Percentiles rank a stretch among this genome's conserved stretches.
Conservation (phyloP, 345 rosid species). For the Pugionium dolabratum region DNA sequence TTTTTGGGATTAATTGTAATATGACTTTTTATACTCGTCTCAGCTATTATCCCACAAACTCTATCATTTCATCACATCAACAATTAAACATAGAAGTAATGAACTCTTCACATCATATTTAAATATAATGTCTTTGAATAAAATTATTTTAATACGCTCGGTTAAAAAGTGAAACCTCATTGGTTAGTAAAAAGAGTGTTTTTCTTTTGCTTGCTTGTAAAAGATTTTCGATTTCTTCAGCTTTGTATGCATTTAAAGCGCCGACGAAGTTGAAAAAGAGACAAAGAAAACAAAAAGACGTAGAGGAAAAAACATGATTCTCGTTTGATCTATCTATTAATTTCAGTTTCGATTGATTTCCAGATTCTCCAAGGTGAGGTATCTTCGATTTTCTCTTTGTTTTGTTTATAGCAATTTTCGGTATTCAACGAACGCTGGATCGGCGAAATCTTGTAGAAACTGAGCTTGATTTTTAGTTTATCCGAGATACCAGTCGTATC, state of each 20-base stretch:
- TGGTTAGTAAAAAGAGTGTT: slow-evolving; percentile 12
- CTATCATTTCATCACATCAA: slow-evolving; percentile 3
- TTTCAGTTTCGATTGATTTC: slow-evolving; percentile 7
- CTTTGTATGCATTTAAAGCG: slow-evolving; percentile 35
- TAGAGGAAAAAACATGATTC: slow-evolving; percentile 9
- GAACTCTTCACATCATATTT: not conserved
- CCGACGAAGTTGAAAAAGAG: slow-evolving; percentile 32
- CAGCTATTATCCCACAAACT: not conserved
- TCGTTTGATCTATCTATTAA: not conserved
- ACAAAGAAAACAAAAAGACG: not conserved
- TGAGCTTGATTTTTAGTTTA: not conserved
- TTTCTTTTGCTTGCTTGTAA: too few relatives aligned
- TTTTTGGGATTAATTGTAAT: slow-evolving; percentile 35
- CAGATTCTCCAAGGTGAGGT: slow-evolving; percentile 24
- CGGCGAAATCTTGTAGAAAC: not conserved
- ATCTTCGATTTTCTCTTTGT: not conserved
- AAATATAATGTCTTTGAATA: not conserved
- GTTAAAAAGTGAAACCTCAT: too few relatives aligned
- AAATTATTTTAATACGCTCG: too few relatives aligned
- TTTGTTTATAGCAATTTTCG: not conserved
- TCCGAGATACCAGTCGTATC: not conserved
- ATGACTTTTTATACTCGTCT: not conserved
- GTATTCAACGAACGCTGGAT: not conserved
- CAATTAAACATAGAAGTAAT: not conserved
- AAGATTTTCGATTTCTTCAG: not conserved